Conservation (phyloP, 441 rosid species). For the Sinapis alba region DNA sequence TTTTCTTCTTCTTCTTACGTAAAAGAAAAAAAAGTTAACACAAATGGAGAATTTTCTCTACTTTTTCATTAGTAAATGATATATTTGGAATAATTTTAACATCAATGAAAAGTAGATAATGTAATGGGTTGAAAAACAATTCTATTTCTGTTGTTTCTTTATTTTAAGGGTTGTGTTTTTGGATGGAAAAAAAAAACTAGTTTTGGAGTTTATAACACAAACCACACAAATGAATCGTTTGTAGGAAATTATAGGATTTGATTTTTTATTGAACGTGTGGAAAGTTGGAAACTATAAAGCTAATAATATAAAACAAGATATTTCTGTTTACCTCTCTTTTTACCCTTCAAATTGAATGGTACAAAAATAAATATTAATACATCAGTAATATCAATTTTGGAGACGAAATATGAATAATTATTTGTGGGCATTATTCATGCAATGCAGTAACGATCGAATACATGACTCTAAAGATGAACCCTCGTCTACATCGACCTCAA, state of each 20-base stretch:
- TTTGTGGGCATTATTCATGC: conserved; percentile 76
- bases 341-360: not conserved
- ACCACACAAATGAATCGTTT: conserved; percentile 13
- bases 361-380: not conserved
- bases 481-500: conserved; percentile 83
- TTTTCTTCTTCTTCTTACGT: not conserved
- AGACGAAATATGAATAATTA: too few relatives aligned
- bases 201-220: conserved; percentile 14
- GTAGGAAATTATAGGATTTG: not conserved
- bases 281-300: not conserved
- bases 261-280: not conserved
- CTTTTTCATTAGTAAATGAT: conserved; percentile 13
- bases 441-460: conserved; percentile 78
- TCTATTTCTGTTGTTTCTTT: not conserved
- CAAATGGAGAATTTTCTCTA: conserved; percentile 9
- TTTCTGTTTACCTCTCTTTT: not conserved
- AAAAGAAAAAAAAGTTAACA: not conserved
- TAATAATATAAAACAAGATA: not conserved
- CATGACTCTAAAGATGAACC: conserved; percentile 76
- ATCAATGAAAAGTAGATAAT: not conserved
- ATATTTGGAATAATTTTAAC: not conserved
- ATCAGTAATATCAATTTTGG: too few relatives aligned
- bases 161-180: conserved; percentile 14
- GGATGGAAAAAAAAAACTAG: conserved; percentile 11
- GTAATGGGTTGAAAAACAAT: not conserved